A percentile compares a stretch with the other conserved stretches of the same genome.
These are phyloP conservation scores for Pichia occidentalis DNA, from an alignment of 805 yeast species.

Conservation along the genomic window DNA sequence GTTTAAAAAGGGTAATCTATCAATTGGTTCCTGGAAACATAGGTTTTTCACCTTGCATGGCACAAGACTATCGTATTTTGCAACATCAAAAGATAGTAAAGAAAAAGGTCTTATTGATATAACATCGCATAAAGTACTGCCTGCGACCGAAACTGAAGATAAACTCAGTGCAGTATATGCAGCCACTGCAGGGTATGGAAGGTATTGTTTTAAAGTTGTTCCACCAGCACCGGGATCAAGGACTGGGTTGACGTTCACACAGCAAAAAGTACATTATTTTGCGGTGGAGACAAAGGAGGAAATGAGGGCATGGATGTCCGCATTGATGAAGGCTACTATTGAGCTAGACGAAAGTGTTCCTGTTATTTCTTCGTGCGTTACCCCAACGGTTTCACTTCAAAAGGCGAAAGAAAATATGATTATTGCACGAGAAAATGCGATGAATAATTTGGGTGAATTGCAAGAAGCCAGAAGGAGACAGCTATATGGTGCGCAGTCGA, in stretches of 20 bases:
- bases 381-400: slow-evolving; percentile 88
- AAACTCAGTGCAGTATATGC: slow-evolving; percentile 77
- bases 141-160: slow-evolving; percentile 73
- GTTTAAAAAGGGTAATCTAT: slow-evolving; percentile 82
- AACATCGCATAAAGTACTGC: slow-evolving; percentile 87
- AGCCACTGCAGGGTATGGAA: slow-evolving; percentile 89
- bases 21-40: slow-evolving; percentile 88
- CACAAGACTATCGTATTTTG: slow-evolving; percentile 84
- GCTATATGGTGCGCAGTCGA: slow-evolving; percentile 9
- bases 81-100: slow-evolving; percentile 65
- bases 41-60: slow-evolving; percentile 85
- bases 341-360: slow-evolving; percentile 93
- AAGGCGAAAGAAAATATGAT: slow-evolving; percentile 83
- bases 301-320: slow-evolving; percentile 93
- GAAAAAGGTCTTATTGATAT: slow-evolving; percentile 95
- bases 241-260: slow-evolving; percentile 93
- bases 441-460: slow-evolving; percentile 41
- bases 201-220: slow-evolving; percentile 82
- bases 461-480: slow-evolving; percentile 34
- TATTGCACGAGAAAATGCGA: slow-evolving; percentile 72
- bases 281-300: slow-evolving; percentile 90
- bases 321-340: slow-evolving; percentile 90
- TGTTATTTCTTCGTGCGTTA: slow-evolving; percentile 83
- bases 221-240: slow-evolving; percentile 98
- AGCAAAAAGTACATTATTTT: slow-evolving; percentile 91